These are phyloP conservation scores for Talaromyces sp. DNA, from an alignment of 2,329 filamentous ascomycete species.

Conservation along the genomic window DNA sequence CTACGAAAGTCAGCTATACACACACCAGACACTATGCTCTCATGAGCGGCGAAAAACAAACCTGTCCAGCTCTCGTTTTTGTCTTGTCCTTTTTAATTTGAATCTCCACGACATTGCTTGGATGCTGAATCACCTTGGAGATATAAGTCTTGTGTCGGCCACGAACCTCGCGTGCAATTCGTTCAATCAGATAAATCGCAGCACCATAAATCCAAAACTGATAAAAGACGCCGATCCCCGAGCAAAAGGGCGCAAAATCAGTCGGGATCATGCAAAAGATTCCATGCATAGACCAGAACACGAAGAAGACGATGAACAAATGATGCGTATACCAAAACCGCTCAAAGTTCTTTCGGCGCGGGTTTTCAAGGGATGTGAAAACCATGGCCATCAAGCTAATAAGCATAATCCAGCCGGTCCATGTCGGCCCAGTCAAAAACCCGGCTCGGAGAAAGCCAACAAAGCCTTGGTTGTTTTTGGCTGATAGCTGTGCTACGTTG, in stretches of 20 bases:
- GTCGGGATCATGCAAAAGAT: slow-evolving; percentile 88
- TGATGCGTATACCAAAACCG: slow-evolving; percentile 90
- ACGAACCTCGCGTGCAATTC: slow-evolving; percentile 69
- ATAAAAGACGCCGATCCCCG: slow-evolving; percentile 75
- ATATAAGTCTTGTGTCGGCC: slow-evolving; percentile 80
- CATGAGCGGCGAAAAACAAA: slow-evolving; percentile 14
- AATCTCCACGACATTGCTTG: slow-evolving; percentile 82
- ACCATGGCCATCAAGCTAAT: slow-evolving; percentile 73
- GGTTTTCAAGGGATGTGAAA: slow-evolving; percentile 69
- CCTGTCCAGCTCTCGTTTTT: slow-evolving; percentile 69
- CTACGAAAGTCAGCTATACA: slow-evolving; percentile 22
- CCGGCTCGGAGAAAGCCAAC: slow-evolving; percentile 73
- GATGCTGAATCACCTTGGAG: slow-evolving; percentile 83
- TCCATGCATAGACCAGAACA: slow-evolving; percentile 87
- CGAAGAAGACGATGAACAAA: slow-evolving; percentile 80
- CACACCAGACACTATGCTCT: no score
- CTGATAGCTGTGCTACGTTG: slow-evolving; percentile 72
- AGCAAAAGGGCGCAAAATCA: slow-evolving; percentile 66
- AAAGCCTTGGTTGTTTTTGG: slow-evolving; percentile 69
- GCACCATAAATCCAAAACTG: slow-evolving; percentile 85
- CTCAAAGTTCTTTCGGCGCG: slow-evolving; percentile 74
- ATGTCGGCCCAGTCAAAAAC: slow-evolving; percentile 72
- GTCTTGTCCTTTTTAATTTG: slow-evolving; percentile 89
- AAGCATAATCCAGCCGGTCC: slow-evolving; percentile 83
- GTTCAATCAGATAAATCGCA: slow-evolving; percentile 72